Evolutionary conservation across 2,329 filamentous ascomycete genomes (phyloP).

Genomic region (Arthrobotrys musiformis): DNA sequence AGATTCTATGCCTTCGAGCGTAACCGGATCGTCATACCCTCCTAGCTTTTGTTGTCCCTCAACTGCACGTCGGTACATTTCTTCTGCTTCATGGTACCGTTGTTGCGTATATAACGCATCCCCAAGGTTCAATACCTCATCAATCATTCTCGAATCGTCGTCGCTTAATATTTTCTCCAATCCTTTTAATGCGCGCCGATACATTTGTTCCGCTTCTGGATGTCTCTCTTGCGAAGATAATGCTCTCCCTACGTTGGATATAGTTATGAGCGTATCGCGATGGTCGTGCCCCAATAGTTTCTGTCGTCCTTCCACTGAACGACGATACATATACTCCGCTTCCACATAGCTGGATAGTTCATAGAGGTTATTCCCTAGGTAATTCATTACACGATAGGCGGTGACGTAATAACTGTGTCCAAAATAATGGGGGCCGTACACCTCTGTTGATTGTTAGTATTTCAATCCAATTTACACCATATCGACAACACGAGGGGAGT

Average conservation of each 20-base stretch:
- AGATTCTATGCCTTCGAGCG: background rate
- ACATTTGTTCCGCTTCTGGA: background rate
- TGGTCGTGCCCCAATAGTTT: background rate
- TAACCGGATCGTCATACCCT: background rate
- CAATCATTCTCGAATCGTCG: background rate
- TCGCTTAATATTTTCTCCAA: background rate
- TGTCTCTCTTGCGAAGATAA: background rate
- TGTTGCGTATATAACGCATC: background rate
- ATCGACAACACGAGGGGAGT: too few relatives aligned
- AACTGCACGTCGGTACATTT: background rate
- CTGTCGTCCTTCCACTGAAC: background rate
- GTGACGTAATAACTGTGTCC: background rate
- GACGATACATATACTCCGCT: background rate
- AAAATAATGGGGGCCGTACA: too few relatives aligned
- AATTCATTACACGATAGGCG: background rate
- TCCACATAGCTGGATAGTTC: background rate
- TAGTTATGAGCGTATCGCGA: background rate
- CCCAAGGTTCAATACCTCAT: too few relatives aligned
- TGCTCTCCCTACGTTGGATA: background rate
- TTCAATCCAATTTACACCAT: too few relatives aligned
- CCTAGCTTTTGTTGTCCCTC: background rate
- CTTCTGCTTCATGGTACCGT: background rate
- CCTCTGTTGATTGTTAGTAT: too few relatives aligned
- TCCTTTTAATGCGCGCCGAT: background rate
- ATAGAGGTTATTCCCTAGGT: too few relatives aligned